Base-by-base conservation (phyloP, 1,284 basidiomycete genomes). In the Cryptococcus sp. region DNA sequence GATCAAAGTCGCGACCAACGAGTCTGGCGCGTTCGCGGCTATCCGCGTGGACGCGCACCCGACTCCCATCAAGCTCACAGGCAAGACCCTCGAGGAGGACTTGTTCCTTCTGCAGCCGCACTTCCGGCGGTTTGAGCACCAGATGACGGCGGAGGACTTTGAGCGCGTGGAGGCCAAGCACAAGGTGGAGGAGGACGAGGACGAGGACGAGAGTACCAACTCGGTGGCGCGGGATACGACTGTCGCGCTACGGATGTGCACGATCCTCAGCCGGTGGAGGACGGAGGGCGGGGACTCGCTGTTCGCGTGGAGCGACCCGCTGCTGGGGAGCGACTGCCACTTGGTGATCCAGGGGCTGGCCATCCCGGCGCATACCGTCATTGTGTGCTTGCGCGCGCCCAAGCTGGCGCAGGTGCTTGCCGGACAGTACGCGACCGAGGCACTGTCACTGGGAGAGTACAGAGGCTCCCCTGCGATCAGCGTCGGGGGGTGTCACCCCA, bases 11-110 rank as follows among this genome's bases (percentile, higher is more conserved):
- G 87, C 86, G 48, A 87, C 89, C 3, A 98, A 92, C 68, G 88
- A 85, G 58, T 87, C 89, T 0, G 95, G 95, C 4, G 89, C 90
- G 0, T 94, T 91, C 73, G 92, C 87, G 2, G 94, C 91, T 0
- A 79, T 98, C 46, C 83, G 88, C 23, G 81, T 87, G 3, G 91
- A 96, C 61, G 87, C 85, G 46, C 76, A 77, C 28, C 83, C 88
- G 0, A 79, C 78, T 1, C 78, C 81, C 15, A 85, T 97, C 47
- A 71, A 74, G 0, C 68, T 88, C 9, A 73, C 77, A 0, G 89
- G 89, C 1, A 81, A 83, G 49, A 78, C 78, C 1, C 76, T 96
- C 21, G 79, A 83, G 5, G 82, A 87, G 50, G 90, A 94, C 70
- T 64, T 96, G 49, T 82, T 82, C 7, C 70, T 73, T 0, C 77